Evolutionary conservation across 306 rosid species (phyloP).

Genomic region (Datisca glomerata): DNA sequence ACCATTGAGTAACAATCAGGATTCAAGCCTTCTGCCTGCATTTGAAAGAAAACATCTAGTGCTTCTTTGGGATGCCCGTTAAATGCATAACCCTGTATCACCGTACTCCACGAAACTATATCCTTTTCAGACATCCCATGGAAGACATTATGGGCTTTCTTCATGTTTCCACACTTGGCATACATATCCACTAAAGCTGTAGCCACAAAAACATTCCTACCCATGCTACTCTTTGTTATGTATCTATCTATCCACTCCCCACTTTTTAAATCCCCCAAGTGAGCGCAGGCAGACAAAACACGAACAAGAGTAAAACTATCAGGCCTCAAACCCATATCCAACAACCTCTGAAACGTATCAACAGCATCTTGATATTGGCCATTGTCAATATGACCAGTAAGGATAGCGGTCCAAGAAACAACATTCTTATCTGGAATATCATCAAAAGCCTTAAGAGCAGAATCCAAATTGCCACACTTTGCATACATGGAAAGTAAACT

Average conservation of each 20-base stretch:
- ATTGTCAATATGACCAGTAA: conserved; percentile 36
- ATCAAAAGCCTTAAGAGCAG: conserved; percentile 44
- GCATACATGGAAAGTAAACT: conserved; percentile 37
- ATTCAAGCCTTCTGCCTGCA: conserved; percentile 37
- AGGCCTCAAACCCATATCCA: conserved; percentile 58
- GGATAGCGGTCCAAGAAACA: conserved; percentile 58
- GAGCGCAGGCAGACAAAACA: conserved; percentile 39
- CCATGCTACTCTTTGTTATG: conserved; percentile 30
- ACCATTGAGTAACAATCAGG: conserved; percentile 65
- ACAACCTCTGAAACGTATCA: conserved; percentile 27
- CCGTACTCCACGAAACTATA: conserved; percentile 54
- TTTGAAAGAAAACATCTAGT: conserved; percentile 42
- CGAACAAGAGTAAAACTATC: conserved; percentile 45
- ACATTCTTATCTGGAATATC: conserved; percentile 45
- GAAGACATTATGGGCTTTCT: conserved; percentile 30
- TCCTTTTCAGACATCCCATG: conserved; percentile 50
- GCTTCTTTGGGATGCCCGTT: conserved; percentile 54
- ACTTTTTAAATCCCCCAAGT: conserved; percentile 34
- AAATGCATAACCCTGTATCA: conserved; percentile 57
- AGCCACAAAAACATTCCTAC: conserved; percentile 40
- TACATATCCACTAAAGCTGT: conserved; percentile 61
- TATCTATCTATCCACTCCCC: conserved; percentile 55
- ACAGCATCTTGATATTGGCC: conserved; percentile 34
- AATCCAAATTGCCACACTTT: conserved; percentile 23
- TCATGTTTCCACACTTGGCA: conserved; percentile 49